Evolutionary conservation across 116 monocot species (phyloP).

Genomic region (Phalaenopsis hybrid): DNA sequence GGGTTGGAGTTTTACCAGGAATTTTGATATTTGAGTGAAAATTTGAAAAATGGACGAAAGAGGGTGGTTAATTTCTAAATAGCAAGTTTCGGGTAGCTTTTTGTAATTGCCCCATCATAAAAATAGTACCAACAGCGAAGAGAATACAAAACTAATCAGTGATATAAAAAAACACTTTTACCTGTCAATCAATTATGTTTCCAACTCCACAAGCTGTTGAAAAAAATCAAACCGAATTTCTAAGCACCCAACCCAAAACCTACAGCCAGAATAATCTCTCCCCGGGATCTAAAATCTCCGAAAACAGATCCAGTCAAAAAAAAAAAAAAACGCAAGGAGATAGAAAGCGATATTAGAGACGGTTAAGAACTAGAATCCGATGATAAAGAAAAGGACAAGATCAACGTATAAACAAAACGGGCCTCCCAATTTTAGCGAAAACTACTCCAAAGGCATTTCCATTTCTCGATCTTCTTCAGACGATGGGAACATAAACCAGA

Average conservation of each 20-base stretch:
- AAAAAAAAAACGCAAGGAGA: background rate
- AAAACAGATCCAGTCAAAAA: background rate
- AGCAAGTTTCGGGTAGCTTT: too few species aligned
- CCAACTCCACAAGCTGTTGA: background rate
- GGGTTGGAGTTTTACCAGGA: too few species aligned
- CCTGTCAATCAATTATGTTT: background rate
- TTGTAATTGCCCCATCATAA: too few species aligned
- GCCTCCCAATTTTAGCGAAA: background rate
- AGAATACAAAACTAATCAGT: background rate
- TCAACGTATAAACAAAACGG: background rate
- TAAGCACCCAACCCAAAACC: background rate
- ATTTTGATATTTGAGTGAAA: too few species aligned
- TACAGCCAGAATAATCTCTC: background rate
- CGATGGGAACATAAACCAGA: slow-evolving; percentile 1
- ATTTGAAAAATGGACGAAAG: too few species aligned
- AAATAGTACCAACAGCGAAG: background rate
- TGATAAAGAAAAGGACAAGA: background rate
- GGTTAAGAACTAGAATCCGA: background rate
- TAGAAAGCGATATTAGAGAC: background rate
- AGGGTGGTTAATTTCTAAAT: too few species aligned
- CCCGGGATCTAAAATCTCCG: background rate
- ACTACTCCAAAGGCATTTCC: slow-evolving; percentile 1
- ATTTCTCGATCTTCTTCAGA: slow-evolving; percentile 1
- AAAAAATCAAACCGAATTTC: background rate
- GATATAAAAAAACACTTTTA: background rate